These are phyloP conservation scores for Adansonia digitata DNA, from an alignment of 345 rosid genomes.

Conservation along the genomic window DNA sequence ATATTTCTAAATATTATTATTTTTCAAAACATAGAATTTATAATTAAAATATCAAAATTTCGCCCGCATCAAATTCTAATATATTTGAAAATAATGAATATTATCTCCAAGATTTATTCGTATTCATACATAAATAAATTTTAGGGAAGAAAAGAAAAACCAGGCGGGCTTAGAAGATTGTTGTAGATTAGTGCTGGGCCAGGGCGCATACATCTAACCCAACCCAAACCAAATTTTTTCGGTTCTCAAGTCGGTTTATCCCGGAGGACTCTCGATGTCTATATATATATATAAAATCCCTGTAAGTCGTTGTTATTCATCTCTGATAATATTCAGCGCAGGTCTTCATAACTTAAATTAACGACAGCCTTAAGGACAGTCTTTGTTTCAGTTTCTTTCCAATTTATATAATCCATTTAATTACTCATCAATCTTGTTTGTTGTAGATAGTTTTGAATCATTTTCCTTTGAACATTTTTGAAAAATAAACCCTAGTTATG, in stretches of 20 bases:
- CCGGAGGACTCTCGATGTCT: no score
- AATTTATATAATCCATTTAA: not conserved
- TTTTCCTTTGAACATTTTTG: not conserved
- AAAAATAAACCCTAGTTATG: constrained; percentile 6
- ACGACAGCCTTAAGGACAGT: not conserved
- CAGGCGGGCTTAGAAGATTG: not conserved
- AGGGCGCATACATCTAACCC: not conserved
- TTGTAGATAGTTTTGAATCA: not conserved
- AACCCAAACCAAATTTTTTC: not conserved
- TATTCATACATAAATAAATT: no score
- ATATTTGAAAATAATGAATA: no score
- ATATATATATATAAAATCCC: no score
- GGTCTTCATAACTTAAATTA: not conserved
- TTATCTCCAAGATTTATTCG: no score
- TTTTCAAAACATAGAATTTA: no score
- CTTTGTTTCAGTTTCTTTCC: not conserved
- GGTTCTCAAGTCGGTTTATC: not conserved
- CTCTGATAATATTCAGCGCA: no score
- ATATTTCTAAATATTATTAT: no score
- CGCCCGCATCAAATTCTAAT: no score
- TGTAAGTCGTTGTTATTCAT: no score
- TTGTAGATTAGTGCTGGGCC: not conserved
- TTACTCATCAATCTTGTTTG: not conserved
- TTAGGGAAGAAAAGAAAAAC: no score
- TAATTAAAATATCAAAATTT: no score